These are phyloP conservation scores for Apiospora marii DNA, from an alignment of 2,329 filamentous ascomycete species.

Conservation along the genomic window DNA sequence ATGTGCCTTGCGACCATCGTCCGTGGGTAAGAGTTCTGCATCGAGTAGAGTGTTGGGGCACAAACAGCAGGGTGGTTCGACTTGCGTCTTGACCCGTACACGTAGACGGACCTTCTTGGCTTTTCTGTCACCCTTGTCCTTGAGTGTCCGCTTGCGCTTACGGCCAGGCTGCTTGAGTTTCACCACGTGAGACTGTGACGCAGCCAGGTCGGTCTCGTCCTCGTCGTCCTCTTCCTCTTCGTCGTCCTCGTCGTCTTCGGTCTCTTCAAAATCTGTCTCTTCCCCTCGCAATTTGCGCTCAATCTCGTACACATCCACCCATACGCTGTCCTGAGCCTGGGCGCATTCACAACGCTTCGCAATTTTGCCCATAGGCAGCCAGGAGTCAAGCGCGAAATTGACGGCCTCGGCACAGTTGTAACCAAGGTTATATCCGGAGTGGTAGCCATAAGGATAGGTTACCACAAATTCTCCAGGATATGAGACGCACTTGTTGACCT, in stretches of 20 bases:
- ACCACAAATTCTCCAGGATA: slow-evolving; percentile 98
- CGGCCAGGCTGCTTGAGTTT: slow-evolving; percentile 65
- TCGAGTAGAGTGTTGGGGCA: slow-evolving; percentile 90
- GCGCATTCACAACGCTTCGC: slow-evolving; percentile 98
- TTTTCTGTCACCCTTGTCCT: slow-evolving; percentile 59
- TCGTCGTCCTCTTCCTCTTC: slow-evolving; percentile 69
- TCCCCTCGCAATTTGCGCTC: slow-evolving; percentile 93
- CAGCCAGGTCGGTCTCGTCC: slow-evolving; percentile 71
- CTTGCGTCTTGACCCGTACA: slow-evolving; percentile 73
- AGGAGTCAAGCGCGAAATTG: slow-evolving; percentile 95
- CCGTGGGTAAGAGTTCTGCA: slow-evolving; percentile 84
- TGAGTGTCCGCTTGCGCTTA: slow-evolving; percentile 72
- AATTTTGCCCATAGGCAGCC: slow-evolving; percentile 93
- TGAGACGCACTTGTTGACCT: slow-evolving; percentile 93
- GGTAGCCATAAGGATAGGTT: slow-evolving; percentile 97
- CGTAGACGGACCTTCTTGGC: slow-evolving; percentile 82
- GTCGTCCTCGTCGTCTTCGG: slow-evolving; percentile 75
- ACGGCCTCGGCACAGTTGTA: slow-evolving; percentile 99
- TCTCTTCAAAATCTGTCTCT: slow-evolving; percentile 83
- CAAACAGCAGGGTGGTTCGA: slow-evolving; percentile 84
- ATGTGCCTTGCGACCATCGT: slow-evolving; percentile 87
- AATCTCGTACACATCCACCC: slow-evolving; percentile 96
- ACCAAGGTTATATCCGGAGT: slow-evolving; percentile 96
- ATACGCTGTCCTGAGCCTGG: slow-evolving; percentile 94
- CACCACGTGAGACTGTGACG: slow-evolving; percentile 76